Percentiles rank a stretch among this genome's conserved stretches.
These are phyloP conservation scores for Immersiella caudata DNA, from an alignment of 495 filamentous ascomycete species.

Conservation along the genomic window DNA sequence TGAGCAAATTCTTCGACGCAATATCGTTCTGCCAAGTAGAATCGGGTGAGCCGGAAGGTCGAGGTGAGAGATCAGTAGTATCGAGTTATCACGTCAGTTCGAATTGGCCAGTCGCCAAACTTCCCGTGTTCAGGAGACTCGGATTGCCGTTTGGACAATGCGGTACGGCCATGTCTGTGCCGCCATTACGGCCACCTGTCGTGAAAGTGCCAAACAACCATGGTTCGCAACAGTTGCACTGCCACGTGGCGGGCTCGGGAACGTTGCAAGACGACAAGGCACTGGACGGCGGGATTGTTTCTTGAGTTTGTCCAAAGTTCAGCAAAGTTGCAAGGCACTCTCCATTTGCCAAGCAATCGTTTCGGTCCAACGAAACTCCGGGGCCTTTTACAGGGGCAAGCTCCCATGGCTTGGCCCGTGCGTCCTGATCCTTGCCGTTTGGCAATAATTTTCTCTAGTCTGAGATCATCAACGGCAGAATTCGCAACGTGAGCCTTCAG, in stretches of 20 bases:
- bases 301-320: neutral
- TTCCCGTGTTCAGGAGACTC: neutral
- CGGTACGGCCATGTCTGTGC: neutral
- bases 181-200: neutral
- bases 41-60: neutral
- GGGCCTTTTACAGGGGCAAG: neutral
- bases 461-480: slow-evolving; percentile 28
- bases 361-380: neutral
- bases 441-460: slow-evolving; percentile 27
- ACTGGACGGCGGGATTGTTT: neutral
- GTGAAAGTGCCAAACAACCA: neutral
- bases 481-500: slow-evolving; percentile 14
- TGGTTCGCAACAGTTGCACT: neutral
- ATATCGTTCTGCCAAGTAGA: neutral
- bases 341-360: neutral
- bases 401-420: slow-evolving; percentile 16
- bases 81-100: neutral
- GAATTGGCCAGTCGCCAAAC: neutral
- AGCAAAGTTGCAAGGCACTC: neutral
- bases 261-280: neutral
- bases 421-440: slow-evolving; percentile 14
- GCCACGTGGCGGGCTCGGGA: neutral
- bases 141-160: neutral
- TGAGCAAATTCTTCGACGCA: slow-evolving; percentile 12
- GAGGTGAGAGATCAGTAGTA: neutral